These are phyloP conservation scores for Paradendryphiella salina DNA, from an alignment of 2,329 filamentous ascomycete genomes.

Conservation along the genomic window DNA sequence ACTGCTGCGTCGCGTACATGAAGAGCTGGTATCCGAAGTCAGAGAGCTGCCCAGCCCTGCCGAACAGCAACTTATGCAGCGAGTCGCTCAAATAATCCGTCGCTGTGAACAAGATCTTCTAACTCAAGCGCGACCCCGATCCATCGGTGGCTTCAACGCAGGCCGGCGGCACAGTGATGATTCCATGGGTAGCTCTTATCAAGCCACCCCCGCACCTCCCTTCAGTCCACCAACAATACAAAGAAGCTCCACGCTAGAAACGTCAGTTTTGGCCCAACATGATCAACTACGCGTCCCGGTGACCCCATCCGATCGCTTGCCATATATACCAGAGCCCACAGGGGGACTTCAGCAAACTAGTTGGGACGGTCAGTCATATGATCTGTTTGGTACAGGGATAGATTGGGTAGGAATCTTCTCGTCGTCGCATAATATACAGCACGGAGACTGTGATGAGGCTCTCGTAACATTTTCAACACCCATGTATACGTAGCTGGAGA, in stretches of 20 bases:
- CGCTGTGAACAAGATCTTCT: slow-evolving; percentile 34
- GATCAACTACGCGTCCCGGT: background rate
- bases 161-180: slow-evolving; percentile 1
- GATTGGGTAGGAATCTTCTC: slow-evolving; percentile 30
- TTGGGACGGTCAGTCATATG: slow-evolving; percentile 14
- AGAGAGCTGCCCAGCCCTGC: slow-evolving; percentile 24
- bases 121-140: slow-evolving; percentile 9
- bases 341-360: background rate
- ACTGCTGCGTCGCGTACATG: slow-evolving; percentile 40
- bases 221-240: background rate
- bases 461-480: slow-evolving; percentile 6
- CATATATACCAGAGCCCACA: slow-evolving; percentile 7
- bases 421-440: slow-evolving; percentile 7
- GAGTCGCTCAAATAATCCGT: slow-evolving; percentile 35
- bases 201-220: slow-evolving; percentile 1
- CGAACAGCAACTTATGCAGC: slow-evolving; percentile 34
- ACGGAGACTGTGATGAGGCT: slow-evolving; percentile 1
- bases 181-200: slow-evolving; percentile 8
- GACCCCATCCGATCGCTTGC: background rate
- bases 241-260: background rate
- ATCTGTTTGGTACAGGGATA: slow-evolving; percentile 20
- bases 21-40: slow-evolving; percentile 35
- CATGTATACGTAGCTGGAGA: slow-evolving; percentile 11
- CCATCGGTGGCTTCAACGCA: background rate
- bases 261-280: background rate